These are phyloP conservation scores for Saccharomyces hybrid DNA, from an alignment of 1,139 yeast genomes.

Conservation along the genomic window DNA sequence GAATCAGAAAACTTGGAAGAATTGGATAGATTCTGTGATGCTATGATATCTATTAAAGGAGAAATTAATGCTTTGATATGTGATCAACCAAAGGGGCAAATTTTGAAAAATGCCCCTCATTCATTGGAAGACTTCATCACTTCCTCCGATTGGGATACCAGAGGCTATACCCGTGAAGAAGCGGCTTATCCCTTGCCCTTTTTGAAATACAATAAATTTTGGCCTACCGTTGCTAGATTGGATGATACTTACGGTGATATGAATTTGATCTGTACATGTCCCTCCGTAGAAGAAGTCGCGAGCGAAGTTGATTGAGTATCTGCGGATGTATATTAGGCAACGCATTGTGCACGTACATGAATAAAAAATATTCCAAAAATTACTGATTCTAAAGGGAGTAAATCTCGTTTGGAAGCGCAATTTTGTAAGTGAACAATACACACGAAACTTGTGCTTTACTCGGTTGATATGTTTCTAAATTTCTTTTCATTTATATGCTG, in stretches of 20 bases:
- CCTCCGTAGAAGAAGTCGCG: slow-evolving; percentile 54
- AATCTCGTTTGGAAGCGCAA: no score
- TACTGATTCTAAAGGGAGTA: no score
- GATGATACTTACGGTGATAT: slow-evolving; percentile 93
- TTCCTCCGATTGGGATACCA: slow-evolving; percentile 59
- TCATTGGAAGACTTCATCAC: slow-evolving; percentile 70
- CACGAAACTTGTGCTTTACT: no score
- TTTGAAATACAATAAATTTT: slow-evolving; percentile 69
- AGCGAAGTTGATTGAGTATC: neutral
- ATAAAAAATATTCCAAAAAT: neutral
- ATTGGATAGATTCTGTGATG: slow-evolving; percentile 81
- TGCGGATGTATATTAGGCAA: neutral
- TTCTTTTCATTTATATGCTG: neutral
- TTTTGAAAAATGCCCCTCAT: slow-evolving; percentile 89
- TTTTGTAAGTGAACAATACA: no score
- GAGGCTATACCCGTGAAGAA: slow-evolving; percentile 87
- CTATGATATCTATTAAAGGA: slow-evolving; percentile 71
- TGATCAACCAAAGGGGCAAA: slow-evolving; percentile 60
- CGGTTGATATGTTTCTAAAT: no score
- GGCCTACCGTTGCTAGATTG: slow-evolving; percentile 91
- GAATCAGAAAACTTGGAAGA: slow-evolving; percentile 87
- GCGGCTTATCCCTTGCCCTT: slow-evolving; percentile 87
- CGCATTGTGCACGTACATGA: neutral
- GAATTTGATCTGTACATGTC: slow-evolving; percentile 90
- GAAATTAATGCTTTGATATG: slow-evolving; percentile 72